Conservation (phyloP, 202 grass and related monocot species). For the Carex arenaria region DNA sequence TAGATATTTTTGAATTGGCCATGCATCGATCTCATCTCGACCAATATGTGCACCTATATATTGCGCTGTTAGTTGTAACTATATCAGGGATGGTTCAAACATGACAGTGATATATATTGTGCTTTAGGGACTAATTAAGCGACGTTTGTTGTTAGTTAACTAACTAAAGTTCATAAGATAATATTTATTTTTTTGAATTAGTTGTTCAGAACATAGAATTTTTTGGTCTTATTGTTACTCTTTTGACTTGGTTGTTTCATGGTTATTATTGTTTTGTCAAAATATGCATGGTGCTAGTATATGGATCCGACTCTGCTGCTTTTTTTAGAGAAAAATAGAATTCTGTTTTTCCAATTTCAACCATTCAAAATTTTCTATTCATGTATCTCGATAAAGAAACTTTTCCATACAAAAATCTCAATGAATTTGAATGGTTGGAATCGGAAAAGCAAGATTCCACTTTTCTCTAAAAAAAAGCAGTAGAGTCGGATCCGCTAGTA, state of each 20-base stretch:
- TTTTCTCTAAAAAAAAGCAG: too few species aligned
- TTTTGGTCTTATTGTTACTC: background rate
- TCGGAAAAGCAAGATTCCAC: too few species aligned
- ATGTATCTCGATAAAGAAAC: too few species aligned
- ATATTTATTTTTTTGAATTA: background rate
- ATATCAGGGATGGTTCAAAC: constrained; percentile 1
- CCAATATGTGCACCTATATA: constrained; percentile 10
- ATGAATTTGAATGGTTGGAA: too few species aligned
- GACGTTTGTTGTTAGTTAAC: constrained; percentile 4
- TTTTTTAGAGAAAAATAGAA: too few species aligned
- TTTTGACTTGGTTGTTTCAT: background rate
- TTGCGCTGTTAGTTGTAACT: constrained; percentile 25
- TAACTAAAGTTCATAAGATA: constrained; percentile 6
- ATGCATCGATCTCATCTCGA: background rate
- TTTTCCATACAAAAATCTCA: too few species aligned
- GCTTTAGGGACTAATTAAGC: constrained; percentile 6
- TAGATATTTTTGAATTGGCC: background rate
- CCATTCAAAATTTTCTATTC: too few species aligned
- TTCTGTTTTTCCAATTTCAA: too few species aligned
- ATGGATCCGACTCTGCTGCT: too few species aligned
- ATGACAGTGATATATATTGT: constrained; percentile 21
- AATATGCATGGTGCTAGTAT: too few species aligned
- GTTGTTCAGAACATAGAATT: background rate
- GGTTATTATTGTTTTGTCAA: background rate
- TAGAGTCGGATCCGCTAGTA: too few species aligned